Base-by-base conservation (phyloP, 2,329 filamentous ascomycete species). In the Raffaelea ambrosiae region DNA sequence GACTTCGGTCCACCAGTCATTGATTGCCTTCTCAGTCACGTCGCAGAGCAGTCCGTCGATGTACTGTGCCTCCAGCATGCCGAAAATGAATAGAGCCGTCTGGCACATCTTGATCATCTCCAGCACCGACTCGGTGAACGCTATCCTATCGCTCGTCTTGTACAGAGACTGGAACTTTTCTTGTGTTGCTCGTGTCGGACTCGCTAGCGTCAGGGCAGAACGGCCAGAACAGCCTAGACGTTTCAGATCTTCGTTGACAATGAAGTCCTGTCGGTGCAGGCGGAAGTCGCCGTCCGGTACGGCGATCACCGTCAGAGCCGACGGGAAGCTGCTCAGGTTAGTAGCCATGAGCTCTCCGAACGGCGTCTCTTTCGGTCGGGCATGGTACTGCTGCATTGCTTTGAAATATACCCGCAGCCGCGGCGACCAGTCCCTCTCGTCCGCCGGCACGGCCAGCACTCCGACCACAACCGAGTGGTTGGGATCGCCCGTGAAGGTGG, bases 1-100 rank as follows among this genome's bases (percentile, higher is more conserved):
- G 51, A 96, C 84, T 58, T 95, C 88, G 1, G 86, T 83, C 93
- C 93, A 97, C 93, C 93, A 98, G 63, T 96, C 87, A 52, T 83
- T 84, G 57, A 97, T 81, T 2, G 90, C 88, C 52, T 77, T 83
- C 63, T 98, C 93, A 0, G 93, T 97, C 40, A 93, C 74, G 66
- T 98, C 93, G 63, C 93, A 98, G 3, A 98, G 76, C 21, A 96
- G 68, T 0, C 93, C 93, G 59, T 98, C 93, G 8, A 88, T 86
- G 61, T 95, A 97, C 54, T 90, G 86, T 26, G 84, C 77, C n/a
- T 87, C 83, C 5, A 97, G 71, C 62, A 90, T 88, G 47, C 84
- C 87, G 64, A 96, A 98, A 51, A 96, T 72, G 59, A 87, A 84
- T 50, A 98, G 69, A 0, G 93, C 89, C 31, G 88, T 80, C 63